Evolutionary conservation across 345 rosid genomes (phyloP).

Genomic region (Sonneratia alba): DNA sequence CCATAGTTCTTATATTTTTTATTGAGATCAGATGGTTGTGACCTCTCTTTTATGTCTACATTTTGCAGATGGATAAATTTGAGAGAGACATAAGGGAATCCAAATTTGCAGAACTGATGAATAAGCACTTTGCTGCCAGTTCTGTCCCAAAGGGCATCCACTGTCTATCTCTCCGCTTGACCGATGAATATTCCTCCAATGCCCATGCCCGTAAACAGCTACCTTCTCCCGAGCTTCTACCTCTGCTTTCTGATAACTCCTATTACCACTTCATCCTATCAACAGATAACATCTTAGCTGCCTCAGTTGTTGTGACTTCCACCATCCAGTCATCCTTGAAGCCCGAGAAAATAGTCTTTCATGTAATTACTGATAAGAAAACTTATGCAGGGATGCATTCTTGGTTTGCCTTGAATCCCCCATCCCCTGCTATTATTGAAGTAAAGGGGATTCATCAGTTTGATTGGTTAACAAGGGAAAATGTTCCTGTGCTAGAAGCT

Average conservation of each 20-base stretch:
- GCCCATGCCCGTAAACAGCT: slow-evolving; percentile 96
- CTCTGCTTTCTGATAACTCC: slow-evolving; percentile 82
- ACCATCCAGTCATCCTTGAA: slow-evolving; percentile 69
- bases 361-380: slow-evolving; percentile 96
- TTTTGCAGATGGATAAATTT: slow-evolving; percentile 75
- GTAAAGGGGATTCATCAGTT: slow-evolving; percentile 97
- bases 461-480: slow-evolving; percentile 98
- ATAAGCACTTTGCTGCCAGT: slow-evolving; percentile 98
- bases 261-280: slow-evolving; percentile 78
- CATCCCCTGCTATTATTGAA: slow-evolving; percentile 82
- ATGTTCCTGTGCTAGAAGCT: slow-evolving; percentile 98
- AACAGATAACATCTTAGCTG: slow-evolving; percentile 96
- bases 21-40: not conserved
- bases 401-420: slow-evolving; percentile 93
- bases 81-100: slow-evolving; percentile 88
- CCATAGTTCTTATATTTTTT: not conserved
- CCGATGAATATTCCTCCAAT: slow-evolving; percentile 98
- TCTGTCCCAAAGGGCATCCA: slow-evolving; percentile 97
- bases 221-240: slow-evolving; percentile 98
- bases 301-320: slow-evolving; percentile 94
- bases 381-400: slow-evolving; percentile 99
- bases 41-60: slow-evolving; percentile 1
- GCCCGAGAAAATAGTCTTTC: slow-evolving; percentile 94
- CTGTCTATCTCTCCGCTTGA: slow-evolving; percentile 88
- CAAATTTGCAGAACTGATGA: slow-evolving; percentile 87